Evolutionary conservation across 805 yeast genomes (phyloP), one percentile per base, ranked within the genome.

Genomic region (Zygotorulaspora danielsina): DNA sequence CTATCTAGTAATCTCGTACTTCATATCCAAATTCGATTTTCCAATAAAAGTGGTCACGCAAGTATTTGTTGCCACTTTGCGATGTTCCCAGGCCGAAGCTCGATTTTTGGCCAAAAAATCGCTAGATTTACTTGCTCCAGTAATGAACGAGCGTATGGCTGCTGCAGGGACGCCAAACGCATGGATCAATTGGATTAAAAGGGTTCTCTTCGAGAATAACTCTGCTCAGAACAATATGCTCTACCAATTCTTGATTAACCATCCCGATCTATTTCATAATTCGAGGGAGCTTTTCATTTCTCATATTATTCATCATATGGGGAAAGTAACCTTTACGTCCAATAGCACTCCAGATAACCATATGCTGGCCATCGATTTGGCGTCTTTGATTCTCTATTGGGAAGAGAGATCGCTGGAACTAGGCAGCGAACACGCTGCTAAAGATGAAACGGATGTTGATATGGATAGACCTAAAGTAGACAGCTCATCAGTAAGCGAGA

Each of bases 101-200:
- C 73, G 94, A 35, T 78, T 75, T 44, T 67, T 93, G 55, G 95
- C 89, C 0, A 78, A 81, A 57, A 94, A 87, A 55, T 94, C 97
- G 0, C 69, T 94, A 25, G 96, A 89, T 53, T 67, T 84, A 4
- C 66, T 93, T 13, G 96, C 97, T 0, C 96, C 96, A 0, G 93
- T 84, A 0, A 72, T 90, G 71, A 79, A 84, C 2, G 71, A 72
- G 39, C 70, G 94, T 37, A 74, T 84, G 63, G 68, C 68, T 1
- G 68, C 69, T 16, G 67, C 66, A 6, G 85, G 78, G 0, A 61
- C 68, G 0, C 64, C 69, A 0, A 60, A 64, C 1, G 68, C 75
- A 44, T 93, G 97, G 97, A 75, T 93, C 36, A 89, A 85, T 50
- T 88, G 96, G 89, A 95, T 96, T 0, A 79, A 97, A 49, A 73